phyloP scores from a whole-genome alignment of 768 basidiomycete genomes.

The Gautieria morchelliformis region DNA sequence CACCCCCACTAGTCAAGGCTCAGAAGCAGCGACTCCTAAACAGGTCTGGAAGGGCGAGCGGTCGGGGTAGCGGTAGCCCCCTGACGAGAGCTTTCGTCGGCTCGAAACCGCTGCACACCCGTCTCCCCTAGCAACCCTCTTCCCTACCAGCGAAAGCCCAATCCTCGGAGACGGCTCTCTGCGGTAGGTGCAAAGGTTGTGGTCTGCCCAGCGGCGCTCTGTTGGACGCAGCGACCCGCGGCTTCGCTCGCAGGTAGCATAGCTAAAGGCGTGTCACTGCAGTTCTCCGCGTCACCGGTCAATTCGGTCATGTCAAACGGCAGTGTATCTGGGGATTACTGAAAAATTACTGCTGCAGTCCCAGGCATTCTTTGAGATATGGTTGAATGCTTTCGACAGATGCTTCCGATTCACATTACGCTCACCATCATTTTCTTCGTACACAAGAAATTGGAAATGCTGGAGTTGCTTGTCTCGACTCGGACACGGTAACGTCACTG shows the following conservation, averaged over 20 bases:
- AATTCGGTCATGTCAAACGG: slow-evolving; percentile 25
- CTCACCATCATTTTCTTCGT: slow-evolving; percentile 31
- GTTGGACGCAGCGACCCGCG: too few relatives aligned
- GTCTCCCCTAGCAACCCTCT: too few relatives aligned
- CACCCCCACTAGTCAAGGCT: too few relatives aligned
- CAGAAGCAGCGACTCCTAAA: too few relatives aligned
- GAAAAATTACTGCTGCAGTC: slow-evolving; percentile 21
- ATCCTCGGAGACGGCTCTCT: too few relatives aligned
- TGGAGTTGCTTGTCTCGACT: slow-evolving; percentile 19
- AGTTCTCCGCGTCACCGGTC: slow-evolving; percentile 37
- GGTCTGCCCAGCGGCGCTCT: too few relatives aligned
- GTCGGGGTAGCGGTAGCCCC: too few relatives aligned
- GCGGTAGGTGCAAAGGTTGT: too few relatives aligned
- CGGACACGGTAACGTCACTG: slow-evolving; percentile 25
- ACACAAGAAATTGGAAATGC: slow-evolving; percentile 18
- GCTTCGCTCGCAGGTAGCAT: neutral
- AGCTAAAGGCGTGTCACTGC: slow-evolving; percentile 33
- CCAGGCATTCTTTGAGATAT: slow-evolving; percentile 23
- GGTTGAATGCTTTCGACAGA: slow-evolving; percentile 44
- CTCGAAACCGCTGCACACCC: too few relatives aligned
- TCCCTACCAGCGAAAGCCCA: too few relatives aligned
- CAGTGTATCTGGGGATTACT: slow-evolving; percentile 26
- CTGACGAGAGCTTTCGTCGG: too few relatives aligned
- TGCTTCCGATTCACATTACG: slow-evolving; percentile 41
- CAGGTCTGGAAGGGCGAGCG: too few relatives aligned